Percentiles rank a stretch among this genome's conserved stretches.
Conservation (phyloP, 805 yeast genomes). For the Danielozyma ontarioensis region DNA sequence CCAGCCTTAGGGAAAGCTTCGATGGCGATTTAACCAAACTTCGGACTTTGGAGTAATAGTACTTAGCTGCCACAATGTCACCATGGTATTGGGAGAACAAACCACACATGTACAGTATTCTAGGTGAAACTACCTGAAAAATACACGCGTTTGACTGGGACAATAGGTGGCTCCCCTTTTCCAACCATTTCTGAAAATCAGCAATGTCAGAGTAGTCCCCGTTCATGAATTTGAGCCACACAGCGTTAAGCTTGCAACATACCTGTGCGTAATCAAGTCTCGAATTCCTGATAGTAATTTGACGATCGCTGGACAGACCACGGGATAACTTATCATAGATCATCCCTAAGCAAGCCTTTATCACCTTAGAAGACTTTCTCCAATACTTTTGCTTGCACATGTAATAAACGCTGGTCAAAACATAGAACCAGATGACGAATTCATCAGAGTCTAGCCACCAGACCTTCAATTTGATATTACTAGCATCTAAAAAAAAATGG, state of each 20-base stretch:
- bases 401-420: conserved; percentile 7
- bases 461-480: too few species aligned
- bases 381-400: conserved; percentile 1
- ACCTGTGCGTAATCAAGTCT: conserved; percentile 33
- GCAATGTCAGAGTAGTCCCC: conserved; percentile 17
- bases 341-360: too few species aligned
- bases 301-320: conserved; percentile 7
- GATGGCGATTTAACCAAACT: conserved; percentile 1
- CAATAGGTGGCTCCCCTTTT: conserved; percentile 27
- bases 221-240: conserved; percentile 30
- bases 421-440: conserved; percentile 9
- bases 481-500: conserved; percentile 2
- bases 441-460: conserved; percentile 11
- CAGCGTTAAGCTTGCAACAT: too few species aligned
- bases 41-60: conserved; percentile 21
- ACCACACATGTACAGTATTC: conserved; percentile 36
- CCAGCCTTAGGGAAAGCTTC: conserved; percentile 7
- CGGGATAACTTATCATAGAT: too few species aligned
- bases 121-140: conserved; percentile 32
- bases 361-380: conserved; percentile 5
- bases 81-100: conserved; percentile 33
- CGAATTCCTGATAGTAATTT: conserved; percentile 7
- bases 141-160: too few species aligned
- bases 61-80: conserved; percentile 31
- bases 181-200: conserved; percentile 27